Conservation (phyloP, 495 filamentous ascomycete species). For the Evernia prunastri region DNA sequence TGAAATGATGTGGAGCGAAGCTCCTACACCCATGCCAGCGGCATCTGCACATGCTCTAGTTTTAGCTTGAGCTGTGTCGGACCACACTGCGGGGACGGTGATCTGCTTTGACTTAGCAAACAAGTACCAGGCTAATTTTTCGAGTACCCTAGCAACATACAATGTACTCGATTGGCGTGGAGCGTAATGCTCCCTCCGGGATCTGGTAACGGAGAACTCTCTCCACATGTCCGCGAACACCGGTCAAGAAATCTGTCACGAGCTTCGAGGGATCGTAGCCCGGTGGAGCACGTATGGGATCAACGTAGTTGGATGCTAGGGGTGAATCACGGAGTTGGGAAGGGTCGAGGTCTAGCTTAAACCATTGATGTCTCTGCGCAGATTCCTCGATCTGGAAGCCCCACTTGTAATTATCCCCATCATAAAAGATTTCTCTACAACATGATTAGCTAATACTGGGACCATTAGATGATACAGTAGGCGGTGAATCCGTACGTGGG, state of each 20-base stretch:
- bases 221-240: slow-evolving; percentile 28
- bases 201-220: slow-evolving; percentile 38
- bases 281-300: slow-evolving; percentile 18
- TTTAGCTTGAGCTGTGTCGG: slow-evolving; percentile 62
- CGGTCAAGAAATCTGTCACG: slow-evolving; percentile 59
- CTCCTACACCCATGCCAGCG: slow-evolving; percentile 57
- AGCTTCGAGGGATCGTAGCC: slow-evolving; percentile 51
- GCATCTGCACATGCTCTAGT: slow-evolving; percentile 58
- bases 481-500: slow-evolving; percentile 25
- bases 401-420: slow-evolving; percentile 40
- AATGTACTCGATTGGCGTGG: slow-evolving; percentile 59
- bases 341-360: slow-evolving; percentile 44
- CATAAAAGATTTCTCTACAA: slow-evolving; percentile 33
- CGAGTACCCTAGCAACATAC: neutral
- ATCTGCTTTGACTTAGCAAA: slow-evolving; percentile 24
- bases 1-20: slow-evolving; percentile 59
- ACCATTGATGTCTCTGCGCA: slow-evolving; percentile 43
- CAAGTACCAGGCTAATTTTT: neutral
- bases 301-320: slow-evolving; percentile 9
- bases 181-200: slow-evolving; percentile 54
- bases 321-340: slow-evolving; percentile 13
- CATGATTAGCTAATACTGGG: no score
- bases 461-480: no score
- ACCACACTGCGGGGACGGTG: slow-evolving; percentile 63
- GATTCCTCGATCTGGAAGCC: slow-evolving; percentile 43